phyloP scores from a whole-genome alignment of 495 filamentous ascomycete genomes.

The Lasiosphaeria miniovina region DNA sequence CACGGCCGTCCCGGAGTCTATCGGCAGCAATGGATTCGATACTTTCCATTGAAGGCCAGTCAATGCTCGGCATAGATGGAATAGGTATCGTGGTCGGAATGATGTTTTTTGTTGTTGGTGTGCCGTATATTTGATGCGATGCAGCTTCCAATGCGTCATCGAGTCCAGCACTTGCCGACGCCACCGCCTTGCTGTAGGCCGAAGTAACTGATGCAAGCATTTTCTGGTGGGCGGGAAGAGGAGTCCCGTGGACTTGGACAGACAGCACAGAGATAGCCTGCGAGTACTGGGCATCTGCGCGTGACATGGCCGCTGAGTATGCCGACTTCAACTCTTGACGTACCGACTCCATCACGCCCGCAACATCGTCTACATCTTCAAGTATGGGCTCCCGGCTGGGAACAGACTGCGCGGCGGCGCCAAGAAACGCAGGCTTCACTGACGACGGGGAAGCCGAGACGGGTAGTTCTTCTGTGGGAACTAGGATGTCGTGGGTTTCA shows the following conservation, averaged over 20 bases:
- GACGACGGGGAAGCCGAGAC: constrained; percentile 10
- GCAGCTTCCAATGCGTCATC: constrained; percentile 47
- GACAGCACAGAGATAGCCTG: constrained; percentile 64
- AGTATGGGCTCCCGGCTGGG: constrained; percentile 40
- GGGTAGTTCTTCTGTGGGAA: constrained; percentile 2
- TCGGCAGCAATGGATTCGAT: constrained; percentile 60
- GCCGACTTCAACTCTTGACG: constrained; percentile 49
- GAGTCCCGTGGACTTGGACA: constrained; percentile 62
- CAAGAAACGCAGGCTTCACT: constrained; percentile 44
- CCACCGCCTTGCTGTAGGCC: constrained; percentile 64
- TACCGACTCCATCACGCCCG: constrained; percentile 60
- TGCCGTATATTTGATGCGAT: constrained; percentile 45
- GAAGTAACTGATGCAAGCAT: constrained; percentile 65
- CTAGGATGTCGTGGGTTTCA: constrained; percentile 7
- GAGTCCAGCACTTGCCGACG: constrained; percentile 57
- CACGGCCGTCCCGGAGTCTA: constrained; percentile 60
- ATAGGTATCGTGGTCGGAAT: constrained; percentile 25
- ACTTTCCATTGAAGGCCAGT: constrained; percentile 34
- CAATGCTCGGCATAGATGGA: constrained; percentile 28
- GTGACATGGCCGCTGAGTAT: constrained; percentile 58
- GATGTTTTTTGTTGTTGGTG: constrained; percentile 39
- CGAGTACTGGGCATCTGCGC: constrained; percentile 61
- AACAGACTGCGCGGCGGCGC: constrained; percentile 43
- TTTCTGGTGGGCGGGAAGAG: constrained; percentile 57
- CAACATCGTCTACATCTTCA: constrained; percentile 51